A percentile compares a stretch with the other conserved stretches of the same genome.
These are phyloP conservation scores for Talaromyces stipitatus DNA, from an alignment of 495 filamentous ascomycete species.

Conservation along the genomic window DNA sequence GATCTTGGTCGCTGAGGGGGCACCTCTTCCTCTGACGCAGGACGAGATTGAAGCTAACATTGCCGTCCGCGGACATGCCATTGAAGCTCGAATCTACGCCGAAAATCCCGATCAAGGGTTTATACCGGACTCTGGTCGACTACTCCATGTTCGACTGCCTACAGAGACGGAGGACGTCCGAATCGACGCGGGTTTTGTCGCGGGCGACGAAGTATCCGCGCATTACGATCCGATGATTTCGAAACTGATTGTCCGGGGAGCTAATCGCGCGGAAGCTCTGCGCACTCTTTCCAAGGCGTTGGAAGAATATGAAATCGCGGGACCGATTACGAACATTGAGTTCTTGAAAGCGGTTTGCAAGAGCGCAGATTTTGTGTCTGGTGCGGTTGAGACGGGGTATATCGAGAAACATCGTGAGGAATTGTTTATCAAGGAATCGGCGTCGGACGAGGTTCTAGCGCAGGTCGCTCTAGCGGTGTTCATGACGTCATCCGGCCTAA, in stretches of 20 bases:
- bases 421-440: constrained; percentile 49
- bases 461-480: constrained; percentile 77
- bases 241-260: constrained; percentile 88
- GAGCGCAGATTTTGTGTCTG: constrained; percentile 73
- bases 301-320: constrained; percentile 86
- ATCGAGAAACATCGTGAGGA: constrained; percentile 80
- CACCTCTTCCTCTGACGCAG: constrained; percentile 78
- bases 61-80: constrained; percentile 68
- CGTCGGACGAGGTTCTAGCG: constrained; percentile 60
- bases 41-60: constrained; percentile 74
- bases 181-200: constrained; percentile 86
- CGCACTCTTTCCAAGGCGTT: constrained; percentile 75
- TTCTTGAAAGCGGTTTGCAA: constrained; percentile 82
- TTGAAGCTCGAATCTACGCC: constrained; percentile 94
- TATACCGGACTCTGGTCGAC: constrained; percentile 84
- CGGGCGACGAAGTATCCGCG: constrained; percentile 88
- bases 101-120: constrained; percentile 89
- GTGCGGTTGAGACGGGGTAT: constrained; percentile 92
- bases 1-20: constrained; percentile 83
- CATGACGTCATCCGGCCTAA: constrained; percentile 15
- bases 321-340: constrained; percentile 91
- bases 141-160: constrained; percentile 76
- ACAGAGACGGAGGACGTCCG: constrained; percentile 60
- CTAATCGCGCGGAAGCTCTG: constrained; percentile 70
- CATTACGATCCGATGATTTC: constrained; percentile 99